Base-by-base conservation (phyloP, 768 basidiomycete genomes). In the Tephrocybe sp. region DNA sequence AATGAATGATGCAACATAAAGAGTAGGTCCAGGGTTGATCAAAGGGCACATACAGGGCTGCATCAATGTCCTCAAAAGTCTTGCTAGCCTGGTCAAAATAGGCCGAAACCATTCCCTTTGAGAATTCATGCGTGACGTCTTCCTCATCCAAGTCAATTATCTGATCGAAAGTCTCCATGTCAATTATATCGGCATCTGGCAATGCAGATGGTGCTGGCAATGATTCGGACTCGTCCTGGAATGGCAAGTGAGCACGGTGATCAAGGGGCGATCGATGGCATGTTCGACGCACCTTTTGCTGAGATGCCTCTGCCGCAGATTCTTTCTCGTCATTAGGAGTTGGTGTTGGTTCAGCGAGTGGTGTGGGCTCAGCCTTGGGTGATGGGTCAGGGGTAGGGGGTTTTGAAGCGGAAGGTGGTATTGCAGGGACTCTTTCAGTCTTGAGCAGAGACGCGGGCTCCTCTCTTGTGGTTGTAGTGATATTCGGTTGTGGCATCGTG, bases 131-230 rank as follows among this genome's bases (percentile, higher is more conserved):
- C 4, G 61, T 60, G 11, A 72, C 71, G 51, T 82, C 87, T 26
- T 26, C 26, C 8, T 93, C 94, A 65, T 92, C 97, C 61, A 98
- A 81, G 46, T 98, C 95, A 56, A 94, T 78, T 56, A 98, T 83
- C 69, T 98, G 96, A 5, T 66, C 60, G 66, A 99, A 92, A 14
- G 79, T 86, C 0, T 86, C 84, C 82, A 84, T 81, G 65, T 97
- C 82, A 62, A 98, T 82, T 33, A 83, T 69, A 16, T 65, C 66
- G 5, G 20, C 26, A 19, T 41, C 40, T 23, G 20, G 10, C 22
- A 17, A 35, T 42, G 30, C 20, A 23, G 26, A 26, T 26, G 26
- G 26, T 26, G 16, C 36, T n/a, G 16, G 17, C 41, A 35, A 30
- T 39, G 26, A 41, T 41, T 51, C 33, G 7, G 26, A 16, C 26